phyloP scores from a whole-genome alignment of 768 basidiomycete genomes.

The Lactarius sanguifluus region DNA sequence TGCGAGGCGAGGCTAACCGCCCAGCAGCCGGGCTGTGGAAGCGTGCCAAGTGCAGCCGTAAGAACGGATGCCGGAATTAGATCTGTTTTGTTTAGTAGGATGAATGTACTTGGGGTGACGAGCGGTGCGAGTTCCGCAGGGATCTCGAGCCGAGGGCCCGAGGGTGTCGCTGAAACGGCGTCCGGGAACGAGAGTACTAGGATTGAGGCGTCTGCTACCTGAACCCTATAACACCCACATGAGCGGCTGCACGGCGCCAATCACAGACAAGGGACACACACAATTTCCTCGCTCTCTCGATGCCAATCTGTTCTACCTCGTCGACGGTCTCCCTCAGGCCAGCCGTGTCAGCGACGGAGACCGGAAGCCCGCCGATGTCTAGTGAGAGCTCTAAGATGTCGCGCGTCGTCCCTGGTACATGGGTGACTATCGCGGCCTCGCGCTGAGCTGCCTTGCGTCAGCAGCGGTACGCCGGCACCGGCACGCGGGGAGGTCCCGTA shows the following conservation, averaged over 20 bases:
- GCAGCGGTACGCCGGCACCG: slow-evolving; percentile 1
- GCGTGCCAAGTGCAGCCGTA: slow-evolving; percentile 1
- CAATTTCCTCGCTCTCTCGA: slow-evolving; percentile 70
- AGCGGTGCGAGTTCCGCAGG: slow-evolving; percentile 52
- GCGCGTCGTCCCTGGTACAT: slow-evolving; percentile 85
- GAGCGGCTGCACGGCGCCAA: slow-evolving; percentile 5
- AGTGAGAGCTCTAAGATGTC: slow-evolving; percentile 84
- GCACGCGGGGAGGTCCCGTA: slow-evolving; percentile 30
- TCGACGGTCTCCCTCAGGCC: slow-evolving; percentile 72
- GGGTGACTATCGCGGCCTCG: slow-evolving; percentile 87
- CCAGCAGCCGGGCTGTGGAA: slow-evolving; percentile 44
- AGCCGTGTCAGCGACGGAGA: slow-evolving; percentile 83
- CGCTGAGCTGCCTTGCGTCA: slow-evolving; percentile 57
- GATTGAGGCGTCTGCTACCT: slow-evolving; percentile 66
- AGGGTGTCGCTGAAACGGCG: slow-evolving; percentile 27
- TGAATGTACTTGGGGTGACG: slow-evolving; percentile 55
- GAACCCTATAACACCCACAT: slow-evolving; percentile 48
- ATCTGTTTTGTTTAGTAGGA: slow-evolving; percentile 83
- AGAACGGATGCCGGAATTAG: slow-evolving; percentile 36
- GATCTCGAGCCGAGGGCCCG: slow-evolving; percentile 33
- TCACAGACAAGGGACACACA: slow-evolving; percentile 40
- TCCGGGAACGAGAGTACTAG: slow-evolving; percentile 77
- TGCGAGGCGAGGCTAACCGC: slow-evolving; percentile 58
- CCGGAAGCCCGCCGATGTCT: slow-evolving; percentile 84
- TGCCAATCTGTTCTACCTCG: slow-evolving; percentile 76